Evolutionary conservation across 2,329 filamentous ascomycete species (phyloP), one percentile per base, ranked within the genome.

Genomic region (Alternaria infectoria): DNA sequence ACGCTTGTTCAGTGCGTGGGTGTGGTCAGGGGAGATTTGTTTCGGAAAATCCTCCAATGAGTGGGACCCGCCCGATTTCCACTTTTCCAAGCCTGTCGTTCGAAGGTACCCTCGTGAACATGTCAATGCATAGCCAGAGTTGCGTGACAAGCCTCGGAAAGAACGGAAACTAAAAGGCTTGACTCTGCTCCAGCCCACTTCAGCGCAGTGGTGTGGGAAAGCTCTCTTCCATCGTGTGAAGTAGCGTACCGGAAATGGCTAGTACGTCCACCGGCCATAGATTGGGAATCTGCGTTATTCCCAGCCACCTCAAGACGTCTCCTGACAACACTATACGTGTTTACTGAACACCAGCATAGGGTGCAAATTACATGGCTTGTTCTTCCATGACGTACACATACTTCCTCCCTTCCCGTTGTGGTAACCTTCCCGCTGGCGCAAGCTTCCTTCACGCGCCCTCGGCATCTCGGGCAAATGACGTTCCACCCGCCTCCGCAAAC

Each of bases 381-480:
- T n/a, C 19, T 6, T 21, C 23, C 30, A 52, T 52, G 30, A 52
- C 28, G 30, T 28, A 1, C 30, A 36, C n/a, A 19, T 9, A 17
- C 21, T 15, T 17, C 11, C 19, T 12, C 15, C 19, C 28, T 52
- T 52, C 49, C 49, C 7, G 13, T 36, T 25, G 6, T 7, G 19
- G 49, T 32, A 40, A 52, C 2, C 30, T 9, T 52, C 28, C 49
- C 46, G 36, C 25, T 45, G 26, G 15, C 2, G 30, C 25, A 45
- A 57, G 32, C 47, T 12, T 52, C 46, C 30, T 44, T 40, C 19
- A 58, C 12, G 32, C 15, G 49, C 19, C 36, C 47, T 61, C 59
- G 59, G 59, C 54, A 30, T 58, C 17, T 61, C 59, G 59, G 54
- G 23, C 17, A 8, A 23, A 58, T 61, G 44, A 51, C 57, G 21